These are phyloP conservation scores for Candolleomyces efflorescens DNA, from an alignment of 768 basidiomycete genomes.

Conservation along the genomic window DNA sequence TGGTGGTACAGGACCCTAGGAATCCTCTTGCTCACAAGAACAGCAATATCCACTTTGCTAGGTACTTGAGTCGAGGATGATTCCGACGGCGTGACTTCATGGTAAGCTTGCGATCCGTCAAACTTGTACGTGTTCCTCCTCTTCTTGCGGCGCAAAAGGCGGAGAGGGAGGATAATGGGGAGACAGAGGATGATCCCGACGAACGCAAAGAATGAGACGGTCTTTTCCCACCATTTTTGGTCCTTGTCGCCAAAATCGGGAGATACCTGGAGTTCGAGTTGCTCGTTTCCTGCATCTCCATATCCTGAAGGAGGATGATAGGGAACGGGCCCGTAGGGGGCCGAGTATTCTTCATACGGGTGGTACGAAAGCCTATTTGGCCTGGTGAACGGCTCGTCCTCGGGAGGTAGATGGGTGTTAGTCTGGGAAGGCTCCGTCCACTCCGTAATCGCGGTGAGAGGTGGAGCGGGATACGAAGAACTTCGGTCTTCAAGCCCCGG, in stretches of 20 bases:
- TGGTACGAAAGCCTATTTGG: too few species aligned
- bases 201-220: neutral
- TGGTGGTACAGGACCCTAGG: slow-evolving; percentile 29
- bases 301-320: neutral
- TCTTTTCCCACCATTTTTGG: neutral
- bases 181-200: neutral
- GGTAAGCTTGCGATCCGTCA: too few species aligned
- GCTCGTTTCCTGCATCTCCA: neutral
- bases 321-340: too few species aligned
- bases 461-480: too few species aligned
- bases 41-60: slow-evolving; percentile 5
- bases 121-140: neutral
- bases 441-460: too few species aligned
- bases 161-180: neutral
- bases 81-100: too few species aligned
- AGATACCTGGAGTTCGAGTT: neutral
- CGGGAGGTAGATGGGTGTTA: too few species aligned
- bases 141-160: neutral
- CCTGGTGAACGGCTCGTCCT: too few species aligned
- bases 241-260: neutral
- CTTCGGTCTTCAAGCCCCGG: too few species aligned
- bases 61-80: neutral
- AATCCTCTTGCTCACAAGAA: slow-evolving; percentile 23
- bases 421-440: too few species aligned
- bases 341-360: too few species aligned